A percentile compares a stretch with the other conserved stretches of the same genome.
These are phyloP conservation scores for Exutisphaerella laricina DNA, from an alignment of 2,329 filamentous ascomycete species.

Conservation along the genomic window DNA sequence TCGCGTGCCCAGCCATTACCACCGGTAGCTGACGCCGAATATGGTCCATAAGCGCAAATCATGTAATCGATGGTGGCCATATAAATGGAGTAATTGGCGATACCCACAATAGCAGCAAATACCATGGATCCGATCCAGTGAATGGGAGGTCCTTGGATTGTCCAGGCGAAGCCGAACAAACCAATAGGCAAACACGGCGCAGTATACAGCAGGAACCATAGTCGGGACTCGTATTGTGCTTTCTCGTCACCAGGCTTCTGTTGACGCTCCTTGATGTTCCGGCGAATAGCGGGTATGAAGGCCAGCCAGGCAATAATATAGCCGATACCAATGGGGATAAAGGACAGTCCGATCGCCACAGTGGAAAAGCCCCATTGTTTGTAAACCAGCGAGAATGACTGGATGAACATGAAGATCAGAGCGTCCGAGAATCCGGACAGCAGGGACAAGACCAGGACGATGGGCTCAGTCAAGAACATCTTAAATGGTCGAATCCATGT, in stretches of 20 bases:
- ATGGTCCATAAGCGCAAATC: slow-evolving; percentile 67
- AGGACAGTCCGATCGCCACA: slow-evolving; percentile 55
- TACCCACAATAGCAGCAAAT: slow-evolving; percentile 62
- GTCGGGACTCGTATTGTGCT: slow-evolving; percentile 60
- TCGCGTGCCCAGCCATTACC: slow-evolving; percentile 72
- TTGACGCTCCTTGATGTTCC: slow-evolving; percentile 46
- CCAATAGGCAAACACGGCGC: slow-evolving; percentile 61
- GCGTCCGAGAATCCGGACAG: slow-evolving; percentile 71
- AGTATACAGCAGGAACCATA: slow-evolving; percentile 62
- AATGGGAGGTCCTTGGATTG: slow-evolving; percentile 56
- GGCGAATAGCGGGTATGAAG: slow-evolving; percentile 54
- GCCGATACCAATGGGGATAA: slow-evolving; percentile 63
- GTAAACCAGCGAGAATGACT: slow-evolving; percentile 66
- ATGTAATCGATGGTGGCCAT: slow-evolving; percentile 76
- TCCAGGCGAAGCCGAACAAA: slow-evolving; percentile 68
- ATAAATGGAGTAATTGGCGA: slow-evolving; percentile 57
- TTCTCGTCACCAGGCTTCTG: slow-evolving; percentile 44
- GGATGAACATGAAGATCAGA: slow-evolving; percentile 75
- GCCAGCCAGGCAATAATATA: slow-evolving; percentile 59
- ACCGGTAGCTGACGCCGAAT: slow-evolving; percentile 68
- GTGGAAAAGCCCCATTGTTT: slow-evolving; percentile 61
- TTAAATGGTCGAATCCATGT: slow-evolving; percentile 64
- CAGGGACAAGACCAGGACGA: slow-evolving; percentile 65
- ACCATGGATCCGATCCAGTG: slow-evolving; percentile 67
- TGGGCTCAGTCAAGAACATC: slow-evolving; percentile 73